Evolutionary conservation across 805 yeast genomes (phyloP).

Genomic region (Myxozyma lipomycoides): DNA sequence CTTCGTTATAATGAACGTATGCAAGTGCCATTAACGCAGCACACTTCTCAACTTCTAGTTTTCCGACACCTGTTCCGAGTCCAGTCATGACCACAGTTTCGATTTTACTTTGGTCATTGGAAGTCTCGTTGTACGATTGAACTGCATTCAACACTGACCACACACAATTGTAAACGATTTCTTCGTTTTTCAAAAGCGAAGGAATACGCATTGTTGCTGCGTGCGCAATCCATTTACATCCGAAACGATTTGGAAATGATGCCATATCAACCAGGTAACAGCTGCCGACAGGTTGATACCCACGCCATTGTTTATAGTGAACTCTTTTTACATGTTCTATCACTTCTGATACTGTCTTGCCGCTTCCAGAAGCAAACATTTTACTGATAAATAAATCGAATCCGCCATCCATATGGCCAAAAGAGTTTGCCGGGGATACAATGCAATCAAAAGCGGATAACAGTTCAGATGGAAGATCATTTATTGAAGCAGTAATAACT

Average conservation of each 20-base stretch:
- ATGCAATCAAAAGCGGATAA: constrained; percentile 23
- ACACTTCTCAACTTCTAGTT: constrained; percentile 13
- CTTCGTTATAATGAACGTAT: constrained; percentile 20
- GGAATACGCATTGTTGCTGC: constrained; percentile 29
- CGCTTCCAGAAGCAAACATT: constrained; percentile 3
- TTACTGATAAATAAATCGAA: constrained; percentile 22
- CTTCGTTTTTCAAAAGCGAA: constrained; percentile 9
- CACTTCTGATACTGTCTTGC: constrained; percentile 1
- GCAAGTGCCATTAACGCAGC: constrained; percentile 26
- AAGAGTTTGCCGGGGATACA: constrained; percentile 28
- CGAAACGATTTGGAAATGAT: constrained; percentile 13
- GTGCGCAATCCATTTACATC: constrained; percentile 26
- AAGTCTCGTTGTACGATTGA: constrained; percentile 6
- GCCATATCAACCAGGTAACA: constrained; percentile 23
- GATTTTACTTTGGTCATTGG: not conserved
- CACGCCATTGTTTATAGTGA: constrained; percentile 13
- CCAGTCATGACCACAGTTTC: constrained; percentile 22
- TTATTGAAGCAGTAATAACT: constrained; percentile 5
- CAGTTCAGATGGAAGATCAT: no score
- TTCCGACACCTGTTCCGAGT: constrained; percentile 28
- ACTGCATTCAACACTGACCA: constrained; percentile 24
- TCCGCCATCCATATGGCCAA: constrained; percentile 29
- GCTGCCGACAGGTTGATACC: constrained; percentile 24
- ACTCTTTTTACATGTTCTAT: constrained; percentile 10
- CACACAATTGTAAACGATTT: constrained; percentile 26